Evolutionary conservation across 73 alveolate genomes (phyloP).

Genomic region (Symbiodinium natans): DNA sequence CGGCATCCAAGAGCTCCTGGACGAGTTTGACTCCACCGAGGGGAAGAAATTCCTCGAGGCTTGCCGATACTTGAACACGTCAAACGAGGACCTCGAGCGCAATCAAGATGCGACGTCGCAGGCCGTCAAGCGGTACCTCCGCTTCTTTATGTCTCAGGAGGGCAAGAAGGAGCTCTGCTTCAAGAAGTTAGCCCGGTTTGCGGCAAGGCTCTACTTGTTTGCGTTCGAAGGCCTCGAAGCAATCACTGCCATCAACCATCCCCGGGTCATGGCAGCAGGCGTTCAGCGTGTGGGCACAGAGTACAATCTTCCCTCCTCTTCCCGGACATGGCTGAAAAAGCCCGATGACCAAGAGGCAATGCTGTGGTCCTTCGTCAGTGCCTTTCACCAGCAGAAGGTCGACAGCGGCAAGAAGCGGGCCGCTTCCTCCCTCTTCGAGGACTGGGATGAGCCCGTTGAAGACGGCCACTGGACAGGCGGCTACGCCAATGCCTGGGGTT

Average conservation of each 20-base stretch:
- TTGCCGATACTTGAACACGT: background rate
- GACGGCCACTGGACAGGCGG: background rate
- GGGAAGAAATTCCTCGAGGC: conserved; percentile 8
- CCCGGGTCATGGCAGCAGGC: background rate
- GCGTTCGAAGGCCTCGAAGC: background rate
- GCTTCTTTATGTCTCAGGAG: background rate
- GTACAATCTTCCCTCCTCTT: background rate
- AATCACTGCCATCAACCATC: background rate
- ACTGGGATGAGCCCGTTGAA: background rate
- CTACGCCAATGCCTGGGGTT: background rate
- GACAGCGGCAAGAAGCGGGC: background rate
- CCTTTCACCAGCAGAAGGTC: conserved; percentile 4
- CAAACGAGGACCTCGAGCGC: conserved; percentile 15
- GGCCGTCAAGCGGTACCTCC: conserved; percentile 20
- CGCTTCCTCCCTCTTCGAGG: background rate
- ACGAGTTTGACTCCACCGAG: background rate
- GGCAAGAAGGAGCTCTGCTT: background rate
- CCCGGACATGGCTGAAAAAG: background rate
- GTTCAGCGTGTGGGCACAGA: background rate
- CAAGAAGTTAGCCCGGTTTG: background rate
- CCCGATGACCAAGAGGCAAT: background rate
- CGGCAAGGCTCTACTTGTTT: background rate
- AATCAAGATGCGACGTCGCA: background rate
- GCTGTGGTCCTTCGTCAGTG: background rate
- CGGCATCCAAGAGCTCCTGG: background rate